These are phyloP conservation scores for Lecanicillium sp. DNA, from an alignment of 2,329 filamentous ascomycete species.

Conservation along the genomic window DNA sequence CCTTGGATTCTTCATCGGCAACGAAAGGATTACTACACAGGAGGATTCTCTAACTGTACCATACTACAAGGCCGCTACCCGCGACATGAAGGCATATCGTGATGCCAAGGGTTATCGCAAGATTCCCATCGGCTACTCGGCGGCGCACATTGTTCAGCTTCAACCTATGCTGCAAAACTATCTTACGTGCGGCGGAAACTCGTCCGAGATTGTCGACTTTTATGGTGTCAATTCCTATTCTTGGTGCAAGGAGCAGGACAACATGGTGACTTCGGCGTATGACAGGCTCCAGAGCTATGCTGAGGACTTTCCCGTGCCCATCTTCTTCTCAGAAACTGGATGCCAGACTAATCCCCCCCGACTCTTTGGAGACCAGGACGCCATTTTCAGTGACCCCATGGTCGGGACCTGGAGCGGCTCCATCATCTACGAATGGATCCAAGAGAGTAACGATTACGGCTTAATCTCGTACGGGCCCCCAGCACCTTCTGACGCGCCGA, in stretches of 20 bases:
- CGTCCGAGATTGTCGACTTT: constrained; percentile 67
- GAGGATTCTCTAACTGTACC: constrained; percentile 59
- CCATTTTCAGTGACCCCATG: constrained; percentile 72
- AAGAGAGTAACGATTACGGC: constrained; percentile 77
- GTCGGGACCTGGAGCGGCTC: constrained; percentile 60
- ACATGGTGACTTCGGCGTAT: constrained; percentile 61
- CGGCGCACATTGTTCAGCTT: constrained; percentile 69
- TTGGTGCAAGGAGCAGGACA: constrained; percentile 54
- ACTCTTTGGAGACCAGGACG: constrained; percentile 61
- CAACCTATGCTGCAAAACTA: constrained; percentile 59
- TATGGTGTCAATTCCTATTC: constrained; percentile 82
- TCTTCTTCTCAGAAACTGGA: constrained; percentile 85
- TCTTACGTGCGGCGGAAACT: constrained; percentile 66
- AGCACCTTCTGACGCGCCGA: constrained; percentile 40
- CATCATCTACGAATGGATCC: constrained; percentile 85
- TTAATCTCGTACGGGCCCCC: constrained; percentile 65
- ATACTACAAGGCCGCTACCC: constrained; percentile 72
- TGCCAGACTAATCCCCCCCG: constrained; percentile 61
- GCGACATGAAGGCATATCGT: constrained; percentile 77
- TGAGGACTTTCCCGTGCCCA: constrained; percentile 67
- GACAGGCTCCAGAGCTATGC: constrained; percentile 57
- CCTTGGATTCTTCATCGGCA: constrained; percentile 79
- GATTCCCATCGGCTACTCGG: constrained; percentile 81
- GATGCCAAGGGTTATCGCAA: constrained; percentile 67
- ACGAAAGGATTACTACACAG: constrained; percentile 67